Percentiles rank a stretch among this genome's conserved stretches.
Conservation (phyloP, 2,329 filamentous ascomycete species). For the Lasiodiplodia gonubiensis region DNA sequence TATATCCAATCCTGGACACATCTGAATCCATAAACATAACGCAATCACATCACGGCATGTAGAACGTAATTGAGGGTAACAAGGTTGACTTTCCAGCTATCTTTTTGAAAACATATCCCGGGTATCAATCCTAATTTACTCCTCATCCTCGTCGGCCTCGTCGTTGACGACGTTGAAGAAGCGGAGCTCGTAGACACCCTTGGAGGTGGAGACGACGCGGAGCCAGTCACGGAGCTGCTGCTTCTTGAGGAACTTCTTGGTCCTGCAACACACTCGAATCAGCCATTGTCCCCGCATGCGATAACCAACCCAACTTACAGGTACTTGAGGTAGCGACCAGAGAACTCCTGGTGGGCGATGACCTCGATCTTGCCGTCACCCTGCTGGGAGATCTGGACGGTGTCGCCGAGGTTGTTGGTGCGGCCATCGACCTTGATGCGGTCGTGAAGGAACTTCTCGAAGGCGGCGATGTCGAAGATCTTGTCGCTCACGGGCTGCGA, state of each 20-base stretch:
- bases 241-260: constrained; percentile 99
- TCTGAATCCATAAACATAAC: background rate
- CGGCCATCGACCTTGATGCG: constrained; percentile 99
- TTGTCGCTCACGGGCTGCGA: constrained; percentile 98
- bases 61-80: background rate
- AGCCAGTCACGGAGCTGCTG: constrained; percentile 99
- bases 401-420: constrained; percentile 96
- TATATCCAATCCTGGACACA: background rate
- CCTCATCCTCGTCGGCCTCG: constrained; percentile 96
- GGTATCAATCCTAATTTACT: constrained; percentile 66
- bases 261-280: constrained; percentile 60
- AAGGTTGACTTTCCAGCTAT: constrained; percentile 23
- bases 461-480: constrained; percentile 99
- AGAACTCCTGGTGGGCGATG: constrained; percentile 96
- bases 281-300: constrained; percentile 23
- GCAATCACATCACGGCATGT: background rate
- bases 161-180: constrained; percentile 99
- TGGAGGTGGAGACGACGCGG: constrained; percentile 95
- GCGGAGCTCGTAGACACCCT: constrained; percentile 99
- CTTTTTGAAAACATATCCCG: background rate
- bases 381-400: constrained; percentile 84
- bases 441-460: constrained; percentile 99
- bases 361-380: constrained; percentile 99
- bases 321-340: constrained; percentile 99
- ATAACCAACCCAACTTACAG: constrained; percentile 67